Evolutionary conservation across 768 basidiomycete genomes (phyloP).

Genomic region (Russula sp.): DNA sequence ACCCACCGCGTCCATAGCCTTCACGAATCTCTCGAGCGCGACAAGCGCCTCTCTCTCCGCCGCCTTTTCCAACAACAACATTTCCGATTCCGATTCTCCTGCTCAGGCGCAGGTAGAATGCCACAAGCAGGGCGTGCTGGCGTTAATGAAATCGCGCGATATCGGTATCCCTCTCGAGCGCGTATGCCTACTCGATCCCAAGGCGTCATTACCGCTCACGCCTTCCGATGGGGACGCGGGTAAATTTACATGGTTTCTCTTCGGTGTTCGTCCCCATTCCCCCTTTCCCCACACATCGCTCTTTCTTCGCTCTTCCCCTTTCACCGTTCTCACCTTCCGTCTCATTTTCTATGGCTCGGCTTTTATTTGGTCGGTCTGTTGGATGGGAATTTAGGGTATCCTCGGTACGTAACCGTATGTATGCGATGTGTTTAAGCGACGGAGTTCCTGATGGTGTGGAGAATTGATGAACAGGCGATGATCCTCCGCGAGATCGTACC

Average conservation of each 20-base stretch:
- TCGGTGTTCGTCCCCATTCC: constrained; percentile 59
- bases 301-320: too few relatives aligned
- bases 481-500: constrained; percentile 93
- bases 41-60: constrained; percentile 55
- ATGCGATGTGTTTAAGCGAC: background rate
- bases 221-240: constrained; percentile 66
- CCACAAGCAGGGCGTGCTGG: constrained; percentile 52
- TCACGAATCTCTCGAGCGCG: constrained; percentile 80
- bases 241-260: constrained; percentile 83
- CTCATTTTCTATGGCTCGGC: too few relatives aligned
- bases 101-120: constrained; percentile 34
- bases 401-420: background rate
- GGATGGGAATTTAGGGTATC: background rate
- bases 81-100: constrained; percentile 22
- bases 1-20: constrained; percentile 59
- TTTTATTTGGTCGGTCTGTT: background rate
- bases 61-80: constrained; percentile 33
- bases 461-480: constrained; percentile 60
- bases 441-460: background rate
- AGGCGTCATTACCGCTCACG: constrained; percentile 61
- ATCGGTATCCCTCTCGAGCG: constrained; percentile 47
- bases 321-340: too few relatives aligned
- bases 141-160: constrained; percentile 50
- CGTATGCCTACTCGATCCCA: constrained; percentile 94
- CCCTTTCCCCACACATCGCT: too few relatives aligned